phyloP scores from a whole-genome alignment of 2,329 filamentous ascomycete genomes.

The Cercospora beticola region DNA sequence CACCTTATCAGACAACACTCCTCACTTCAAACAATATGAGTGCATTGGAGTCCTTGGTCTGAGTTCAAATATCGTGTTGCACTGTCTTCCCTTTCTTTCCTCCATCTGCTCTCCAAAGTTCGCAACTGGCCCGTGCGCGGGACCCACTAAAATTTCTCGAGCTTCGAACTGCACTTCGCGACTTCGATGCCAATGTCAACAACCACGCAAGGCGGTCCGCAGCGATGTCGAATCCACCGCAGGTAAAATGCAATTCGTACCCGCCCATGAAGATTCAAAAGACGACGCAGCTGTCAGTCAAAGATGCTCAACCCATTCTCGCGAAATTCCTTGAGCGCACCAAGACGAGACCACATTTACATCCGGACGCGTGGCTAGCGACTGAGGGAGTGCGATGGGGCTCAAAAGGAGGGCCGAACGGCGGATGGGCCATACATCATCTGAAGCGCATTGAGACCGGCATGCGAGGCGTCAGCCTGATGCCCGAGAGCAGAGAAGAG shows the following conservation, averaged over 20 bases:
- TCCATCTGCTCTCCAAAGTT: not conserved
- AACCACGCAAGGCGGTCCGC: not conserved
- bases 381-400: conserved; percentile 45
- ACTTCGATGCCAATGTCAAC: not conserved
- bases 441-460: conserved; percentile 55
- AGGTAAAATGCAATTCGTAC: conserved; percentile 5
- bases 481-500: conserved; percentile 40
- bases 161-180: not conserved
- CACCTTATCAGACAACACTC: not conserved
- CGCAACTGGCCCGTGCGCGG: not conserved
- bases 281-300: not conserved
- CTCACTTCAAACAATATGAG: not conserved
- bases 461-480: conserved; percentile 52
- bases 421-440: conserved; percentile 54
- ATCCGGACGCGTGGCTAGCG: conserved; percentile 50
- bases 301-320: conserved; percentile 29
- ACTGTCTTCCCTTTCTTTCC: not conserved
- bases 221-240: conserved; percentile 11
- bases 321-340: conserved; percentile 44
- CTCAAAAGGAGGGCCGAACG: conserved; percentile 44
- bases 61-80: not conserved
- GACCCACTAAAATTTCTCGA: conserved; percentile 6
- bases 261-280: conserved; percentile 18
- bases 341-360: conserved; percentile 45
- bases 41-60: not conserved